These are phyloP conservation scores for Alternaria gansuensis DNA, from an alignment of 2,329 filamentous ascomycete genomes.

Conservation along the genomic window DNA sequence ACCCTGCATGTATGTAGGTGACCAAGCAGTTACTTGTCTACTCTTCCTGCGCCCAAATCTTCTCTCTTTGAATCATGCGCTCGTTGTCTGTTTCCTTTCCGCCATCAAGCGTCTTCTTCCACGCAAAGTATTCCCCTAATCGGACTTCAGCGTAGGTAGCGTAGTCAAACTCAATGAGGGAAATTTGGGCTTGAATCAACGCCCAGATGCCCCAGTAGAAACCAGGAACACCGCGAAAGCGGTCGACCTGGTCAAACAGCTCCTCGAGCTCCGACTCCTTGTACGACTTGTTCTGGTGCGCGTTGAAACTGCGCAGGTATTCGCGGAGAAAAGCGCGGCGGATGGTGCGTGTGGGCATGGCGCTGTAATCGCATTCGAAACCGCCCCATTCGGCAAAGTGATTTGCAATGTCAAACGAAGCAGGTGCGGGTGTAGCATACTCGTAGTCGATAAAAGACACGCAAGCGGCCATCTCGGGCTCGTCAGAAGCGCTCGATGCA, in stretches of 20 bases:
- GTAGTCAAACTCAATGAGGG: slow-evolving; percentile 96
- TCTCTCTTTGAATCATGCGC: slow-evolving; percentile 72
- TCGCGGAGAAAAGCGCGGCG: slow-evolving; percentile 82
- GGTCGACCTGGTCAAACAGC: slow-evolving; percentile 82
- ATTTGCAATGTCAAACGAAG: slow-evolving; percentile 95
- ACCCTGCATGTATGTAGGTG: not conserved
- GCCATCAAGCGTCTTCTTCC: slow-evolving; percentile 78
- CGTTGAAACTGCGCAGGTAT: slow-evolving; percentile 77
- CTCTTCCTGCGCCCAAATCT: slow-evolving; percentile 75
- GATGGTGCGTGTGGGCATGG: slow-evolving; percentile 79
- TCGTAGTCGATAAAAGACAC: slow-evolving; percentile 93
- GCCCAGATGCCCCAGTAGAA: slow-evolving; percentile 96
- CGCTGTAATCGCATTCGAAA: slow-evolving; percentile 90
- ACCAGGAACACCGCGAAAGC: slow-evolving; percentile 87
- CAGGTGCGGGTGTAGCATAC: slow-evolving; percentile 92
- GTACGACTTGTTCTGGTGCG: slow-evolving; percentile 50
- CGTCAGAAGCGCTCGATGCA: slow-evolving; percentile 43
- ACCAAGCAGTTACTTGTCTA: slow-evolving; percentile 13
- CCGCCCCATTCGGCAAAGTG: slow-evolving; percentile 99
- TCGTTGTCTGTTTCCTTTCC: slow-evolving; percentile 67
- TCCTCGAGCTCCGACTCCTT: slow-evolving; percentile 69
- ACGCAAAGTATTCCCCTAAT: slow-evolving; percentile 91
- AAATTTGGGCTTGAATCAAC: slow-evolving; percentile 91
- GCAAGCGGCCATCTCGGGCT: slow-evolving; percentile 40
- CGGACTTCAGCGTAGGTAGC: slow-evolving; percentile 86